These are phyloP conservation scores for Ophiostoma piceae DNA, from an alignment of 2,329 filamentous ascomycete genomes.

Conservation along the genomic window DNA sequence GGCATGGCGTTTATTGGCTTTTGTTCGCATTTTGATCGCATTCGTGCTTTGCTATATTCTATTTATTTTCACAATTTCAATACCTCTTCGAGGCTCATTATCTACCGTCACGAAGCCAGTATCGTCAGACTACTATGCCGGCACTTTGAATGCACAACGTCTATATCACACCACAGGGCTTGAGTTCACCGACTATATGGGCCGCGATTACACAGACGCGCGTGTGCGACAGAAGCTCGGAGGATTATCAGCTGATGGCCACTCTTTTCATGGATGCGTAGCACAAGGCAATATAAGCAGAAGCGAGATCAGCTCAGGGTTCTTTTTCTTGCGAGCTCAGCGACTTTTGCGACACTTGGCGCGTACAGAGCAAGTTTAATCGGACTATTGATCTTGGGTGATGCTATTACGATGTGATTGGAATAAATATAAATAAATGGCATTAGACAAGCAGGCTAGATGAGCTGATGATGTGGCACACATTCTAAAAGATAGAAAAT, in stretches of 20 bases:
- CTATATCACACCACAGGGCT: background rate
- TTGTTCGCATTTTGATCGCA: background rate
- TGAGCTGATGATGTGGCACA: background rate
- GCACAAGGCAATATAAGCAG: constrained; percentile 4
- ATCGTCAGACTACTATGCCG: background rate
- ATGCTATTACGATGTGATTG: background rate
- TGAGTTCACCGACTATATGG: too few species aligned
- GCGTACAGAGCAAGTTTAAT: background rate
- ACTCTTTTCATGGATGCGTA: background rate
- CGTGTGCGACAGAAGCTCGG: constrained; percentile 6
- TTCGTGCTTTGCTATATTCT: background rate
- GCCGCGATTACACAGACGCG: background rate
- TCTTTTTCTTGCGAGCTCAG: background rate
- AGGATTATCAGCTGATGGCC: constrained; percentile 10
- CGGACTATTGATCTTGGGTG: background rate
- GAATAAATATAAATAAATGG: background rate
- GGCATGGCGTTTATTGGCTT: background rate
- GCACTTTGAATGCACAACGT: background rate
- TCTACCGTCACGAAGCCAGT: background rate
- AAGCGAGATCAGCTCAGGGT: background rate
- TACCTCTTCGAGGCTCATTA: background rate
- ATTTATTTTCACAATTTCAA: background rate
- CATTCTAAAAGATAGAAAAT: background rate
- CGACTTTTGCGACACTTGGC: background rate
- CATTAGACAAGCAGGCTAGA: background rate